Conservation (phyloP, 768 basidiomycete genomes). For the Trametes cingulata region DNA sequence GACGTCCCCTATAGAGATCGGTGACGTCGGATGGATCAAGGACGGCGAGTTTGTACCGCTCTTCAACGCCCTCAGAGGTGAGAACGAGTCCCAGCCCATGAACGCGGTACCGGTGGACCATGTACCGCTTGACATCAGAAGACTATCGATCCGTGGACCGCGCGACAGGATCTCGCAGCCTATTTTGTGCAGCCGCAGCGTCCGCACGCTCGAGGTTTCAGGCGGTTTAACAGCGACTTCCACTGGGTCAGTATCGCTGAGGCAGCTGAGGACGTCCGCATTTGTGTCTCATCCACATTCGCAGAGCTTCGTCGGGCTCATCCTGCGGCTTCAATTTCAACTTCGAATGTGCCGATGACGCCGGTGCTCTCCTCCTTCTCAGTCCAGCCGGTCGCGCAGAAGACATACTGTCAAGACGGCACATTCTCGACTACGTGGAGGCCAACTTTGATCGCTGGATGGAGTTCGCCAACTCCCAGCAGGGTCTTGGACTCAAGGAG, state of each 20-base stretch:
- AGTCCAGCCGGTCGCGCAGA: neutral
- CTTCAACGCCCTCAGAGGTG: conserved; percentile 19
- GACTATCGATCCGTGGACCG: neutral
- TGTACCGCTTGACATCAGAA: neutral
- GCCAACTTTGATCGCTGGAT: conserved; percentile 9
- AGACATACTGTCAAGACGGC: conserved; percentile 2
- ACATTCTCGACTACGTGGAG: conserved; percentile 9
- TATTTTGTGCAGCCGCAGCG: conserved; percentile 2
- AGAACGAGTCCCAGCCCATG: neutral
- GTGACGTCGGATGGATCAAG: conserved; percentile 21
- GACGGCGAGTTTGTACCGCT: conserved; percentile 21
- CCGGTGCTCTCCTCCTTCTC: conserved; percentile 11
- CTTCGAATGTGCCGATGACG: conserved; percentile 9
- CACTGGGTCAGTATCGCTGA: neutral
- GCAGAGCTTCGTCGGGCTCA: neutral
- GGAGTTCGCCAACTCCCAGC: neutral
- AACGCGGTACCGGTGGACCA: neutral
- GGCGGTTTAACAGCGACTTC: neutral
- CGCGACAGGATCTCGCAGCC: neutral
- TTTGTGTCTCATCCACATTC: neutral
- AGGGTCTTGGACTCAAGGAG: neutral
- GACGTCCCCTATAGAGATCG: conserved; percentile 12
- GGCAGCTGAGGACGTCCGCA: no score
- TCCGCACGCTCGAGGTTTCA: neutral
- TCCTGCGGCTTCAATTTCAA: neutral